These are phyloP conservation scores for Waltergamsia citrina DNA, from an alignment of 2,329 filamentous ascomycete species.

Conservation along the genomic window DNA sequence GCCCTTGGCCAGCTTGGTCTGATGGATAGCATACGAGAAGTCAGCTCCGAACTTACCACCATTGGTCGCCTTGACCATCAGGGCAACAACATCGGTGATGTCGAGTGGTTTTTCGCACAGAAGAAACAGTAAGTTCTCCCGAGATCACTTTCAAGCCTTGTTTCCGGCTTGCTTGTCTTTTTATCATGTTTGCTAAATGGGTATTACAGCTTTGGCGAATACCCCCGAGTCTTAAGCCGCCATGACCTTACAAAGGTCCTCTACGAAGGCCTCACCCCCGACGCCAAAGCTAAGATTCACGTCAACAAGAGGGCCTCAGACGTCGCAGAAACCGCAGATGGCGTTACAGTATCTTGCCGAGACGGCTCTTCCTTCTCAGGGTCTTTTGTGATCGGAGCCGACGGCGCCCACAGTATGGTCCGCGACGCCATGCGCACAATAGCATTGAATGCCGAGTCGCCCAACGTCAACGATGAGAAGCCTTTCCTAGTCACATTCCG, in stretches of 20 bases:
- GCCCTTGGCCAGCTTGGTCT: constrained; percentile 23
- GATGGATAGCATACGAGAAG: constrained; percentile 9
- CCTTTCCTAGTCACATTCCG: constrained; percentile 21
- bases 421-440: constrained; percentile 13
- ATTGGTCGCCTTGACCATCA: constrained; percentile 14
- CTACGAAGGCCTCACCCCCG: constrained; percentile 2
- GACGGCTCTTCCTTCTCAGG: constrained; percentile 2
- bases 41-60: constrained; percentile 11
- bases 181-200: no score
- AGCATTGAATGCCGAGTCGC: constrained; percentile 9
- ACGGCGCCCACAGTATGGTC: constrained; percentile 12
- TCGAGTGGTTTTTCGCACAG: constrained; percentile 11
- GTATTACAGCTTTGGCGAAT: constrained; percentile 4
- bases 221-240: constrained; percentile 2
- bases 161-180: no score
- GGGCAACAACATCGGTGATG: constrained; percentile 14
- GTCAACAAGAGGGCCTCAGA: constrained; percentile 1
- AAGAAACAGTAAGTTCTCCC: constrained; percentile 14
- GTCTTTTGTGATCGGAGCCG: constrained; percentile 10
- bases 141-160: no score
- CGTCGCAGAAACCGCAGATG: background rate
- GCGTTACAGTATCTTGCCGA: constrained; percentile 2
- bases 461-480: constrained; percentile 12
- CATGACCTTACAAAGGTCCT: constrained; percentile 4
- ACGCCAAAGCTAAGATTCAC: background rate